phyloP scores from a whole-genome alignment of 139 green algal genomes.

The Zygnema cylindricum region DNA sequence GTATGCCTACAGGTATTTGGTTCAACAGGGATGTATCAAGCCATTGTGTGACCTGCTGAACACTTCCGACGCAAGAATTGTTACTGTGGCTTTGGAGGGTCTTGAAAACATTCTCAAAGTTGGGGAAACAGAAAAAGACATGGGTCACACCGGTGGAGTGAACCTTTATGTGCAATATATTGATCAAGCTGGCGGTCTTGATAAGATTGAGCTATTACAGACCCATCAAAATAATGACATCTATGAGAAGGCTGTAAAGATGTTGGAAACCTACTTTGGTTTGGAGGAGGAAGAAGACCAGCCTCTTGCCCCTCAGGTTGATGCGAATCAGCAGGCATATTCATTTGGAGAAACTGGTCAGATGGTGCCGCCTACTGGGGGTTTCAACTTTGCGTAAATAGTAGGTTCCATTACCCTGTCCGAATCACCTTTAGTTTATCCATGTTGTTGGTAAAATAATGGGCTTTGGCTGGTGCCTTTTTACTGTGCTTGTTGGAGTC shows the following conservation, averaged over 20 bases:
- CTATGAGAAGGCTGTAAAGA: conserved; percentile 96
- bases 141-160: conserved; percentile 62
- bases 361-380: conserved; percentile 60
- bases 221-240: conserved; percentile 96
- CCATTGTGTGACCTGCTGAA: conserved; percentile 96
- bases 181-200: conserved; percentile 95
- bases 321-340: conserved; percentile 61
- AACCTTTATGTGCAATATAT: conserved; percentile 91
- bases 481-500: neutral
- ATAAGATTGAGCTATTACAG: conserved; percentile 98
- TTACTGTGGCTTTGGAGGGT: conserved; percentile 97
- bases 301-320: conserved; percentile 84
- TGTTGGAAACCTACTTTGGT: conserved; percentile 91
- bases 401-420: too few relatives aligned
- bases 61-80: conserved; percentile 88
- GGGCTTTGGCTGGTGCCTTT: neutral
- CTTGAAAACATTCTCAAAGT: conserved; percentile 99
- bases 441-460: neutral
- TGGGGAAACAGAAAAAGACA: conserved; percentile 76
- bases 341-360: conserved; percentile 61
- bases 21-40: conserved; percentile 86
- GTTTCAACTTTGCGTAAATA: conserved; percentile 73
- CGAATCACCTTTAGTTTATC: neutral
- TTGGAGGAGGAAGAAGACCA: conserved; percentile 96
- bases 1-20: conserved; percentile 82